Evolutionary conservation across 805 yeast species (phyloP).

Genomic region (Starmerella geochares): DNA sequence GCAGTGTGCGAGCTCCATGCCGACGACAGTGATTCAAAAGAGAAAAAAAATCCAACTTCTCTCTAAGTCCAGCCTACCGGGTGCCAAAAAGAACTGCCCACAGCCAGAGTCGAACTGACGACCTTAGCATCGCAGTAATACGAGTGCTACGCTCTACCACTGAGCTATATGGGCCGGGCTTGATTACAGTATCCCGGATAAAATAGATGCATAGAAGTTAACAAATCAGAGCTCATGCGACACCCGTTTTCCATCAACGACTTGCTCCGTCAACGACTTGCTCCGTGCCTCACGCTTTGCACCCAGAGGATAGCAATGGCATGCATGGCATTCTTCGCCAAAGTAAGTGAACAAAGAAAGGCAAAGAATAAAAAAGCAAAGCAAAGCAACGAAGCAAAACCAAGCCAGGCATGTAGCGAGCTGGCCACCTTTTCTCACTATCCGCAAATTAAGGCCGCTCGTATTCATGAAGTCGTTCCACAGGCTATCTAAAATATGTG

Average conservation of each 20-base stretch:
- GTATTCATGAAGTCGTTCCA: neutral
- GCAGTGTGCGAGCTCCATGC: too few species aligned
- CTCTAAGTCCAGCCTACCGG: too few species aligned
- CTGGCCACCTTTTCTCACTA: neutral
- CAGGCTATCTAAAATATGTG: neutral
- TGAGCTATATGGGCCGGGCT: constrained; percentile 24
- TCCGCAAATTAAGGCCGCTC: neutral
- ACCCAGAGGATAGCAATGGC: too few species aligned
- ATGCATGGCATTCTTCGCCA: neutral
- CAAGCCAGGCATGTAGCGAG: too few species aligned
- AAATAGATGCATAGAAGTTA: too few species aligned
- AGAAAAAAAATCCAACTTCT: neutral
- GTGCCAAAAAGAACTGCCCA: constrained; percentile 17
- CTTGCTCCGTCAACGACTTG: too few species aligned
- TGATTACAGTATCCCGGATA: neutral
- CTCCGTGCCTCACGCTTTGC: too few species aligned
- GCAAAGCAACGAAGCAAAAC: too few species aligned
- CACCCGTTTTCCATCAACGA: too few species aligned
- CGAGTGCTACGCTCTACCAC: constrained; percentile 26
- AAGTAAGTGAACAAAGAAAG: too few species aligned
- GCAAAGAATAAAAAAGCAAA: too few species aligned
- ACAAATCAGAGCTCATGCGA: too few species aligned
- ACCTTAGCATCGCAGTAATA: constrained; percentile 23
- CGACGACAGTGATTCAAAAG: neutral
- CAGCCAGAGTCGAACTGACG: constrained; percentile 26